A percentile compares a stretch with the other conserved stretches of the same genome.
These are phyloP conservation scores for Cutaneotrichosporon cyanovorans DNA, from an alignment of 1,284 basidiomycete genomes.

Conservation along the genomic window DNA sequence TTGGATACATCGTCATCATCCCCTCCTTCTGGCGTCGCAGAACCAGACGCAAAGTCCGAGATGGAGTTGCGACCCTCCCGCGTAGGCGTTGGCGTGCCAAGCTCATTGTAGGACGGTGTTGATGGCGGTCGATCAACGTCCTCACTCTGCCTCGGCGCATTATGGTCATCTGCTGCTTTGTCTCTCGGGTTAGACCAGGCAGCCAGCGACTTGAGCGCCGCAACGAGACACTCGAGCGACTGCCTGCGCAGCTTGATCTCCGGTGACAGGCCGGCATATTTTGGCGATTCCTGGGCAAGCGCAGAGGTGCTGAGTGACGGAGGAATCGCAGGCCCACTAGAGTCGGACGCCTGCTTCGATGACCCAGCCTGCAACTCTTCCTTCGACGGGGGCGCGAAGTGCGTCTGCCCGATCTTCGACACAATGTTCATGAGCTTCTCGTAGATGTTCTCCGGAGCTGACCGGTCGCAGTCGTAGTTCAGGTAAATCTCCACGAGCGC, in stretches of 20 bases:
- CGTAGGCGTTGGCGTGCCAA: conserved; percentile 14
- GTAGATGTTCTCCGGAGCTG: conserved; percentile 89
- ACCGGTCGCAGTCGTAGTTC: conserved; percentile 94
- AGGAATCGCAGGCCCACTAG: conserved; percentile 47
- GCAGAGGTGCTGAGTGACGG: conserved; percentile 62
- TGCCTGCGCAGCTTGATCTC: conserved; percentile 80
- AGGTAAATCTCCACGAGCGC: conserved; percentile 94
- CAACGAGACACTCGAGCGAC: conserved; percentile 79
- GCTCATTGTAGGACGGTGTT: conserved; percentile 18
- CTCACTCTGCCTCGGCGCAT: conserved; percentile 21
- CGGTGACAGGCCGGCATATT: conserved; percentile 60
- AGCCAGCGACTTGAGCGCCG: conserved; percentile 78
- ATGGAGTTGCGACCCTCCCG: conserved; percentile 9
- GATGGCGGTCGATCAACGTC: conserved; percentile 11
- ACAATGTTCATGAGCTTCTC: conserved; percentile 92
- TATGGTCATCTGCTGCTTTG: conserved; percentile 14
- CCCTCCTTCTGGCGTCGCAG: conserved; percentile 53
- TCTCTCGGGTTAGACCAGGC: conserved; percentile 63
- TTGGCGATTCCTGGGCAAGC: conserved; percentile 48
- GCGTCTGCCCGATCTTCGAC: conserved; percentile 75
- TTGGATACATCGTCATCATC: conserved; percentile 72
- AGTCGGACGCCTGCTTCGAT: conserved; percentile 34
- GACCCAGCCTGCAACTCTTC: conserved; percentile 33
- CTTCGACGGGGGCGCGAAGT: conserved; percentile 52
- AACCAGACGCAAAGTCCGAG: conserved; percentile 26